Evolutionary conservation across 2,329 filamentous ascomycete species (phyloP), one percentile per base, ranked within the genome.

Genomic region (Fusarium tuaranense): DNA sequence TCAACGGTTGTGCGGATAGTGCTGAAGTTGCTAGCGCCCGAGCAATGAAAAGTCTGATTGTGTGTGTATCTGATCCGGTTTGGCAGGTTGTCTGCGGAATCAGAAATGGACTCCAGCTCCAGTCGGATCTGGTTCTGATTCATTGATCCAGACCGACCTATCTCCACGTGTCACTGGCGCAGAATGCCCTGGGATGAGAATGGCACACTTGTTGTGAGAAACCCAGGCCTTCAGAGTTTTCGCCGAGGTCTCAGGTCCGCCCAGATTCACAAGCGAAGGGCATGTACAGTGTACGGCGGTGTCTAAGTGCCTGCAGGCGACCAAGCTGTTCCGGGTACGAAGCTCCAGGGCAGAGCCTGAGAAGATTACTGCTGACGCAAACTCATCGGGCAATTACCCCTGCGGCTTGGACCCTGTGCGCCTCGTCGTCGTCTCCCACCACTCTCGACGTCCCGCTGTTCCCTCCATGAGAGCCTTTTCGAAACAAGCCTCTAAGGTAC

Each of bases 401-500:
- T 48, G 55, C 20, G 48, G 22, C 59, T 39, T 53, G 59, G 46
- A 60, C 57, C 64, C 46, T 73, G 67, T 46, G 32, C 14, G 63
- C 65, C 32, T 32, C 48, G 48, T 32, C 48, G 48, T 53, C 25
- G 18, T 32, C 39, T 63, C 60, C 46, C 46, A 39, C 72, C 63
- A 67, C 61, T 25, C 27, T 53, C 48, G 48, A 53, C 27, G 25
- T 62, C 63, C 63, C 72, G 60, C 59, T 27, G 60, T 30, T 53
- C 18, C 25, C 46, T 62, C 46, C 48, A 27, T 27, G 18, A 32
- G 18, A 53, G 48, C 27, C 27, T 68, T 67, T 74, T 76, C 60
- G 71, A 75, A 76, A 74, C 76, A 78, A 78, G 73, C 83, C 82
- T 83, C 81, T 83, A 77, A 83, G 76, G 78, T 78, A 77, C 73